Conservation (phyloP, 208 protist genomes). For the Borovskyia barvae region DNA sequence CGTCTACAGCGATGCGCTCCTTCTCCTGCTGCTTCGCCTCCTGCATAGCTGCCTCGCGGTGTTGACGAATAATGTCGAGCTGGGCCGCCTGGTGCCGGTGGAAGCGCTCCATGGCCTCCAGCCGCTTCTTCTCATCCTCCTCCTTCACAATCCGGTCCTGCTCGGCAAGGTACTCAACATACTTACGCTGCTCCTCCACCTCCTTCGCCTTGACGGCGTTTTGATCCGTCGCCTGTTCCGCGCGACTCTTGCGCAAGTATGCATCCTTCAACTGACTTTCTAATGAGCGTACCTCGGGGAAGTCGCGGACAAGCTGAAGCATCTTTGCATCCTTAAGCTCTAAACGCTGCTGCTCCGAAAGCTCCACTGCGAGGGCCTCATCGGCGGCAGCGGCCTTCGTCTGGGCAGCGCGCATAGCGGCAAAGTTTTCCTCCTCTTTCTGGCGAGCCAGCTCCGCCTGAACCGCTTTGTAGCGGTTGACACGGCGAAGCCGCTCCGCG, state of each 20-base stretch:
- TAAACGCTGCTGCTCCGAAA: constrained; percentile 71
- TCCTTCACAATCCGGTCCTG: constrained; percentile 41
- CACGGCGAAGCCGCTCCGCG: constrained; percentile 79
- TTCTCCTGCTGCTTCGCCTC: constrained; percentile 65
- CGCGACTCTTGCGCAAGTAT: constrained; percentile 72
- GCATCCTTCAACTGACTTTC: constrained; percentile 73
- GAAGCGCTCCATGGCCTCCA: constrained; percentile 66
- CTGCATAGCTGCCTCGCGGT: constrained; percentile 37
- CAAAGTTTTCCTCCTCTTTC: constrained; percentile 72
- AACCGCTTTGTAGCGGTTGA: constrained; percentile 84
- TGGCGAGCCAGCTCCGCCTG: constrained; percentile 80
- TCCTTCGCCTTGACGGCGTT: constrained; percentile 30
- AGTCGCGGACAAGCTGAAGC: constrained; percentile 78
- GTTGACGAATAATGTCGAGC: constrained; percentile 76
- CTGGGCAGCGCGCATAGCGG: constrained; percentile 42
- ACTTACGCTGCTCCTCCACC: constrained; percentile 57
- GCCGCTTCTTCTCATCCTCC: constrained; percentile 55
- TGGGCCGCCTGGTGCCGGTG: constrained; percentile 72
- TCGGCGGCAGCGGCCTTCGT: constrained; percentile 54
- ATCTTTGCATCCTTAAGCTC: constrained; percentile 86
- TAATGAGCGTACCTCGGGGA: constrained; percentile 78
- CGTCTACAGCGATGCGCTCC: constrained; percentile 89
- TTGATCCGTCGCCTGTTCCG: constrained; percentile 68
- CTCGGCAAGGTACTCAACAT: constrained; percentile 56
- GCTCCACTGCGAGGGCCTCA: constrained; percentile 70